These are phyloP conservation scores for Suillus paluster DNA, from an alignment of 768 basidiomycete genomes.

Conservation along the genomic window DNA sequence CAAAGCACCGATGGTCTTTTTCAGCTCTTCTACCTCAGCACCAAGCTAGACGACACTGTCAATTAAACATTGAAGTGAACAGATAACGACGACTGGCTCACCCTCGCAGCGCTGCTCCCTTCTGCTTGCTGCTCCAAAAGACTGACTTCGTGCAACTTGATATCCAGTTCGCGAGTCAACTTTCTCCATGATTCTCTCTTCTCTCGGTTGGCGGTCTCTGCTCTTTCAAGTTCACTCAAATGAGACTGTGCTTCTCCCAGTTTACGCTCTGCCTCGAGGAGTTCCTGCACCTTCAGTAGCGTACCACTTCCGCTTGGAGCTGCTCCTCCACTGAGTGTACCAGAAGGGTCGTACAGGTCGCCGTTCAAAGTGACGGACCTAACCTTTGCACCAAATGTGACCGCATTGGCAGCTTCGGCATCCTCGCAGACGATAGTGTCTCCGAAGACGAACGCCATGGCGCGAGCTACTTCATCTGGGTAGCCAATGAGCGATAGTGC, in stretches of 20 bases:
- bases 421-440: constrained; percentile 92
- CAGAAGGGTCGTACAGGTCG: constrained; percentile 95
- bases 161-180: constrained; percentile 72
- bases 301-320: constrained; percentile 77
- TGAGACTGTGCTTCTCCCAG: constrained; percentile 52
- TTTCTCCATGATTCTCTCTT: constrained; percentile 65
- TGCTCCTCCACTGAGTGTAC: constrained; percentile 90
- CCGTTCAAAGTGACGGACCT: constrained; percentile 93
- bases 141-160: constrained; percentile 86
- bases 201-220: constrained; percentile 55
- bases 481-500: constrained; percentile 92
- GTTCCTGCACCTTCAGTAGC: constrained; percentile 82
- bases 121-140: constrained; percentile 84
- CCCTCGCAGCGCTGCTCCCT: constrained; percentile 88
- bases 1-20: constrained; percentile 64
- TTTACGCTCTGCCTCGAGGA: constrained; percentile 68
- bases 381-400: constrained; percentile 77
- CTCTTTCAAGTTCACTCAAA: constrained; percentile 56
- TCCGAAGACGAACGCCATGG: constrained; percentile 93
- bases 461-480: constrained; percentile 77
- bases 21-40: constrained; percentile 75
- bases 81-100: constrained; percentile 40
- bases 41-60: constrained; percentile 59
- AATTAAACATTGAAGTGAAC: background rate
- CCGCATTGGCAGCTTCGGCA: constrained; percentile 80